Conservation (phyloP, 495 filamentous ascomycete genomes). For the Lophiotrema nucula region DNA sequence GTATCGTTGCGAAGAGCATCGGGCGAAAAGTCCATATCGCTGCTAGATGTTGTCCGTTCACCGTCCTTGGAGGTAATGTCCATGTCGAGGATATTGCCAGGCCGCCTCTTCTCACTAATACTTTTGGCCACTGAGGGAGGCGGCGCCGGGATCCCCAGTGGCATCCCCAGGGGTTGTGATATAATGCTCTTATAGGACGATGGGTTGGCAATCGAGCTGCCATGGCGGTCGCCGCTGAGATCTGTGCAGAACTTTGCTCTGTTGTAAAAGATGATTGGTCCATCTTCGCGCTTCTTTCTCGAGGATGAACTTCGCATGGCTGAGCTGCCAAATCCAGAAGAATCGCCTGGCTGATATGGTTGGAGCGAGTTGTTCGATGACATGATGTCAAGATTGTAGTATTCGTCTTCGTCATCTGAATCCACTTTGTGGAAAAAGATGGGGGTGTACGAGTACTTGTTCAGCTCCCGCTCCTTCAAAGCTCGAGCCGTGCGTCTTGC, state of each 20-base stretch:
- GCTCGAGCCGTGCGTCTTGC: constrained; percentile 6
- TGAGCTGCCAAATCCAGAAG: constrained; percentile 38
- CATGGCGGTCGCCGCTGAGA: constrained; percentile 58
- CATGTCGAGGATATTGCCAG: constrained; percentile 4
- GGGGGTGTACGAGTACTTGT: constrained; percentile 40
- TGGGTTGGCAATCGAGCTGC: background rate
- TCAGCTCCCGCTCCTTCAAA: constrained; percentile 14
- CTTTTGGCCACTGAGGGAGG: background rate
- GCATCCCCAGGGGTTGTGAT: constrained; percentile 21
- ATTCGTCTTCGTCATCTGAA: constrained; percentile 34
- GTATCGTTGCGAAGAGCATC: constrained; percentile 3
- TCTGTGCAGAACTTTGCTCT: constrained; percentile 73
- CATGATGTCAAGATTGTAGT: constrained; percentile 12
- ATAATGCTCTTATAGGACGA: constrained; percentile 13
- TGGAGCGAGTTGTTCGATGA: constrained; percentile 23
- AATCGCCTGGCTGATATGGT: constrained; percentile 23
- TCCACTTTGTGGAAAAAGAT: constrained; percentile 41
- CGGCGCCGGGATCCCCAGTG: constrained; percentile 13
- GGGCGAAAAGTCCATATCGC: constrained; percentile 16
- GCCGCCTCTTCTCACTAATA: constrained; percentile 3
- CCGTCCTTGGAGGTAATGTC: background rate
- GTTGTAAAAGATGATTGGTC: constrained; percentile 79
- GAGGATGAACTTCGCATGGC: constrained; percentile 43
- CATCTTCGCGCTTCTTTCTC: constrained; percentile 53
- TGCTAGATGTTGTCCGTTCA: constrained; percentile 13